Percentiles rank a stretch among this genome's conserved stretches.
These are phyloP conservation scores for Pyrenochaeta sp. DNA, from an alignment of 2,329 filamentous ascomycete genomes.

Conservation along the genomic window DNA sequence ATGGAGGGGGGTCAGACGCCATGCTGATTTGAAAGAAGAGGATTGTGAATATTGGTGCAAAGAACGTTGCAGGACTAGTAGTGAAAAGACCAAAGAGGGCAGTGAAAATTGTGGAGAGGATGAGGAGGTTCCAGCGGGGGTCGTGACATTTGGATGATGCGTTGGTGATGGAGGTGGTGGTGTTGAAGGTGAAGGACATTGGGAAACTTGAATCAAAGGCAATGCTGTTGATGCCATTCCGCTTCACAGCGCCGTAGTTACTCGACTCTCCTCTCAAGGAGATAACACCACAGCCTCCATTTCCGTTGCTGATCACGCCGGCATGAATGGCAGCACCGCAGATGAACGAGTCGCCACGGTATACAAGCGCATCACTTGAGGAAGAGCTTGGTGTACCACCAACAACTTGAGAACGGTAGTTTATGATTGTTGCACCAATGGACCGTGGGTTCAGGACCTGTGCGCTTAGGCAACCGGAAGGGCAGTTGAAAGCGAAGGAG, in stretches of 20 bases:
- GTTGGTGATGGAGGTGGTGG: slow-evolving; percentile 15
- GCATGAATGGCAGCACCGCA: slow-evolving; percentile 49
- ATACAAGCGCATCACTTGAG: slow-evolving; percentile 24
- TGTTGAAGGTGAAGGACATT: slow-evolving; percentile 43
- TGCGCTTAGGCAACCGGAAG: slow-evolving; percentile 60
- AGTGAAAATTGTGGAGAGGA: slow-evolving; percentile 44
- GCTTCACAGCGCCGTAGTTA: slow-evolving; percentile 27
- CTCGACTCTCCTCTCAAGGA: slow-evolving; percentile 34
- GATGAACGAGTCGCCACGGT: slow-evolving; percentile 50
- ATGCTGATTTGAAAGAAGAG: slow-evolving; percentile 47
- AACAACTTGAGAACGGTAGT: slow-evolving; percentile 71
- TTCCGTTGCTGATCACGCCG: slow-evolving; percentile 34
- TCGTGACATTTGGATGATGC: slow-evolving; percentile 39
- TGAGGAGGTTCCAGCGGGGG: slow-evolving; percentile 45
- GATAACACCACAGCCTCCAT: slow-evolving; percentile 47
- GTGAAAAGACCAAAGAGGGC: slow-evolving; percentile 41
- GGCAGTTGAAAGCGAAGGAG: slow-evolving; percentile 64
- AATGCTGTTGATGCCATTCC: slow-evolving; percentile 44
- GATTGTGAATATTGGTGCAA: slow-evolving; percentile 38
- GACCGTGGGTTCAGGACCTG: slow-evolving; percentile 60
- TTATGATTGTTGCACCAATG: slow-evolving; percentile 67
- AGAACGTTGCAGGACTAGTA: slow-evolving; percentile 40
- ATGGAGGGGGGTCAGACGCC: slow-evolving; percentile 47
- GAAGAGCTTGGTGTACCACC: slow-evolving; percentile 60
- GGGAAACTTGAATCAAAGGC: slow-evolving; percentile 47